Evolutionary conservation across 2,329 filamentous ascomycete genomes (phyloP).

Genomic region (Sporothrix pseudoabietina): DNA sequence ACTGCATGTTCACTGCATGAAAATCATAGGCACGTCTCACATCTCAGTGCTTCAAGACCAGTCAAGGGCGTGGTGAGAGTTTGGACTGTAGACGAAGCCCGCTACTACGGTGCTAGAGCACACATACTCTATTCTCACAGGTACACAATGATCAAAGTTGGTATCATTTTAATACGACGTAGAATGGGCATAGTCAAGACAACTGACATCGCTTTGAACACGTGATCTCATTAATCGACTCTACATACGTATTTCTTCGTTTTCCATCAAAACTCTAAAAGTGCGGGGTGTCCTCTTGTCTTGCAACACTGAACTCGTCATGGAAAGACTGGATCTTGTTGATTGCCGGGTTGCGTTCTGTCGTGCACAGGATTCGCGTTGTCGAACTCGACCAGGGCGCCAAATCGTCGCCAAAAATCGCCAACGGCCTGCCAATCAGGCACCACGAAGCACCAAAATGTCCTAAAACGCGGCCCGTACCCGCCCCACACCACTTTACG

Average conservation of each 20-base stretch:
- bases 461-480: conserved; percentile 17
- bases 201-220: not conserved
- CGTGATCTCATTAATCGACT: not conserved
- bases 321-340: not conserved
- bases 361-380: not conserved
- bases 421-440: conserved; percentile 7
- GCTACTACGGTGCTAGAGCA: no score
- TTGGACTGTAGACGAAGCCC: no score
- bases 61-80: not conserved
- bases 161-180: no score
- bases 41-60: not conserved
- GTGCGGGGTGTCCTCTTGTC: not conserved
- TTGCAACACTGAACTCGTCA: not conserved
- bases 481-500: conserved; percentile 23
- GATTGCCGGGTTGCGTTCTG: not conserved
- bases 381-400: not conserved
- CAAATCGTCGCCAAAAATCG: conserved; percentile 17
- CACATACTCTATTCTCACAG: no score
- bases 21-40: not conserved
- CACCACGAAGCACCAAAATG: conserved; percentile 4
- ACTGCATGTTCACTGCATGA: not conserved
- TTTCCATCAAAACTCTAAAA: not conserved
- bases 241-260: not conserved
- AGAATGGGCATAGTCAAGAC: not conserved
- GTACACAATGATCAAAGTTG: no score